A percentile compares a stretch with the other conserved stretches of the same genome.
These are phyloP conservation scores for Penicillium griseofulvum DNA, from an alignment of 2,329 filamentous ascomycete species.

Conservation along the genomic window DNA sequence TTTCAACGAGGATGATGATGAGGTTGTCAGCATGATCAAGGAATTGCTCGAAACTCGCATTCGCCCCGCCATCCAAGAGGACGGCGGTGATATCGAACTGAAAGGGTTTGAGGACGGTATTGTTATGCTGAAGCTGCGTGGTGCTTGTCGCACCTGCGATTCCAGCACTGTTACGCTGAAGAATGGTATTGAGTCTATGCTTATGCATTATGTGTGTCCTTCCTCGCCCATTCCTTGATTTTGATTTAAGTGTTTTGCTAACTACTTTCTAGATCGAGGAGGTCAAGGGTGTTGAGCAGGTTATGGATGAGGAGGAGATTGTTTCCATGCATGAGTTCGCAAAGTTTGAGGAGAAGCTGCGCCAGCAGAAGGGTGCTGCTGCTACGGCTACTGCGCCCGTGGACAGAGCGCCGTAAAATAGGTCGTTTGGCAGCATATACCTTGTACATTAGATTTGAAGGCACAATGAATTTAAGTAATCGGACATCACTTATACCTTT, in stretches of 20 bases:
- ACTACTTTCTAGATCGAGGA: conserved; percentile 73
- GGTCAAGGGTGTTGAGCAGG: conserved; percentile 86
- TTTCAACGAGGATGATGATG: conserved; percentile 86
- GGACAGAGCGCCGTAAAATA: conserved; percentile 47
- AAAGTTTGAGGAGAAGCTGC: conserved; percentile 86
- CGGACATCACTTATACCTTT: not conserved
- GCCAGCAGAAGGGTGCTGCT: conserved; percentile 55
- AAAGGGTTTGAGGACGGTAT: conserved; percentile 82
- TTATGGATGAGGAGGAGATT: conserved; percentile 89
- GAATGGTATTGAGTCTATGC: conserved; percentile 97
- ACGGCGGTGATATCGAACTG: conserved; percentile 96
- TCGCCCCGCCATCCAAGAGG: conserved; percentile 92
- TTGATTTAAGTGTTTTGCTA: conserved; percentile 8
- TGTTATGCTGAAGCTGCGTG: conserved; percentile 82
- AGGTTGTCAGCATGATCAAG: conserved; percentile 98
- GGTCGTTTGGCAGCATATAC: not conserved
- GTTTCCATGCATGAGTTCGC: conserved; percentile 83
- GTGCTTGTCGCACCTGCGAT: conserved; percentile 93
- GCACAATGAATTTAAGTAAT: not conserved
- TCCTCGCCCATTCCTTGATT: not conserved
- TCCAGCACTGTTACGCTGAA: conserved; percentile 95
- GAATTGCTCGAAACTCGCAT: conserved; percentile 94
- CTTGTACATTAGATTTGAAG: conserved; percentile 4
- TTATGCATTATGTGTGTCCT: conserved; percentile 84
- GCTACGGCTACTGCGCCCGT: conserved; percentile 54